Percentiles rank a stretch among this genome's conserved stretches.
Conservation (phyloP, 495 filamentous ascomycete genomes). For the Xylaria palmicola region DNA sequence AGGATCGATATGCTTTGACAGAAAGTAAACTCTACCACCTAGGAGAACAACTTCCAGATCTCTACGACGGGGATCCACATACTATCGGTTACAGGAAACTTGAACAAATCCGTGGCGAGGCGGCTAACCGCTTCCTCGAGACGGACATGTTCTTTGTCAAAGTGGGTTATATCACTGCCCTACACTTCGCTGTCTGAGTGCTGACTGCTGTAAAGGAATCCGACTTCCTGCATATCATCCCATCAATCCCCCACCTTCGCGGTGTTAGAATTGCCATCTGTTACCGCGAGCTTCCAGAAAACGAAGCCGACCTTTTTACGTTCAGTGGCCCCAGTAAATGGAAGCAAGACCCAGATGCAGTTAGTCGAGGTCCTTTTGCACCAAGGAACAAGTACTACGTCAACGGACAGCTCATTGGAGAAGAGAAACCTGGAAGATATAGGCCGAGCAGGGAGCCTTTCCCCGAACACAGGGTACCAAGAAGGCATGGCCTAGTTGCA, state of each 20-base stretch:
- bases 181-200: neutral
- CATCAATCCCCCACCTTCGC: slow-evolving; percentile 67
- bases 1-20: slow-evolving; percentile 49
- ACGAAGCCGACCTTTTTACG: slow-evolving; percentile 34
- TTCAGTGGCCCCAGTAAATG: slow-evolving; percentile 46
- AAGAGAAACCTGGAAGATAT: slow-evolving; percentile 36
- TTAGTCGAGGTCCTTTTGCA: slow-evolving; percentile 38
- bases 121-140: slow-evolving; percentile 49
- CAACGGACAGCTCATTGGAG: slow-evolving; percentile 45
- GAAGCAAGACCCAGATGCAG: slow-evolving; percentile 51
- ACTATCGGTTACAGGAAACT: slow-evolving; percentile 36
- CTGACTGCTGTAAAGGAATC: slow-evolving; percentile 53
- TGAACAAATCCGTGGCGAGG: slow-evolving; percentile 42
- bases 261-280: slow-evolving; percentile 56
- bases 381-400: slow-evolving; percentile 48
- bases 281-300: slow-evolving; percentile 52
- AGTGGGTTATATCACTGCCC: slow-evolving; percentile 42
- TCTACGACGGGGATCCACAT: slow-evolving; percentile 42
- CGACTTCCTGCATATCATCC: slow-evolving; percentile 72
- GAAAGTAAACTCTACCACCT: slow-evolving; percentile 43
- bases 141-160: slow-evolving; percentile 76
- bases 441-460: slow-evolving; percentile 44
- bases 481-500: slow-evolving; percentile 42
- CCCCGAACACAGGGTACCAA: slow-evolving; percentile 44
- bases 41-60: slow-evolving; percentile 42